Evolutionary conservation across 192 early-diverging fungal genomes (phyloP).

Genomic region (Rhizophagus prolifer): DNA sequence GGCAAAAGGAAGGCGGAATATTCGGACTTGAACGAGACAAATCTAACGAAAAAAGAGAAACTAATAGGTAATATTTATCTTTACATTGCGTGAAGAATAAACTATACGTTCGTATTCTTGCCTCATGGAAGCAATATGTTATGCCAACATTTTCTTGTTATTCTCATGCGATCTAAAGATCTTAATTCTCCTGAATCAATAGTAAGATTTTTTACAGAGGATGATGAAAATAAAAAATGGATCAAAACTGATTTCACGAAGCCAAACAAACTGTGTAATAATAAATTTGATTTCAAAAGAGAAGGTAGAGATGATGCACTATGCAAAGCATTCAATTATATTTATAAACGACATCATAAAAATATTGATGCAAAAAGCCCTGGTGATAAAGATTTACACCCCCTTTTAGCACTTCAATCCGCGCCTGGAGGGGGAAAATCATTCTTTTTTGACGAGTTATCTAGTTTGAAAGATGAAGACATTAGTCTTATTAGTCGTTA

Average conservation of each 20-base stretch:
- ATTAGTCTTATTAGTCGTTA: background rate
- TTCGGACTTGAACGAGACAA: background rate
- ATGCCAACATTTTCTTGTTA: too few species aligned
- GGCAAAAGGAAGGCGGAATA: background rate
- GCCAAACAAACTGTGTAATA: background rate
- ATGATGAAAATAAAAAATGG: too few species aligned
- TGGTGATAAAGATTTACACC: background rate
- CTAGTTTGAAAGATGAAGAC: background rate
- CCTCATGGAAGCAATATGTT: too few species aligned
- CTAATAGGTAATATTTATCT: background rate
- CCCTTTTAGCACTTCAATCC: background rate
- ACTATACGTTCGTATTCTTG: background rate
- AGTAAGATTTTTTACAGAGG: background rate
- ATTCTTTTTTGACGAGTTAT: background rate
- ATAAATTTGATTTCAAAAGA: background rate
- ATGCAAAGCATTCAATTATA: background rate
- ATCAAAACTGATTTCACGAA: background rate
- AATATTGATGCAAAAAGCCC: too few species aligned
- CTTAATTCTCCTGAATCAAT: background rate
- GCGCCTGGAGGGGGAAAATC: background rate
- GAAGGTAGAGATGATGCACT: background rate
- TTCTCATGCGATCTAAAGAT: background rate
- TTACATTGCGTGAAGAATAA: background rate
- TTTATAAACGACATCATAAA: too few species aligned
- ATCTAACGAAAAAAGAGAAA: background rate